These are phyloP conservation scores for Nyctanthes arbortristis DNA, from an alignment of 257 asterid species.

Conservation along the genomic window DNA sequence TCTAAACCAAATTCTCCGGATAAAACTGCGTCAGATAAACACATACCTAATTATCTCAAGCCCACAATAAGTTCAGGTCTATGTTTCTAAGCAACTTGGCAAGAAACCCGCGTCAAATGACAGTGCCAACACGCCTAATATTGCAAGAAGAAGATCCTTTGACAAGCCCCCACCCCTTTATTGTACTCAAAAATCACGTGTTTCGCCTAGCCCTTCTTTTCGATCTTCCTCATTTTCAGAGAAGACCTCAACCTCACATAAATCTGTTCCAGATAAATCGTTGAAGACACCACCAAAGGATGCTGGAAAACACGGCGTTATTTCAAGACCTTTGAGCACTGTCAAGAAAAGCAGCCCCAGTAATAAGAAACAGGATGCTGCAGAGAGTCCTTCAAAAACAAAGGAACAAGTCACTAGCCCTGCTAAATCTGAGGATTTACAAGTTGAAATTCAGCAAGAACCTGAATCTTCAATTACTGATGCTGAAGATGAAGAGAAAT, in stretches of 20 bases:
- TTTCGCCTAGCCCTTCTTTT: constrained; percentile 39
- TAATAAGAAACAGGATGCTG: constrained; percentile 29
- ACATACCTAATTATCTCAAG: constrained; percentile 53
- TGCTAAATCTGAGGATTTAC: constrained; percentile 14
- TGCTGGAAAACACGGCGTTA: constrained; percentile 31
- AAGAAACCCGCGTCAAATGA: constrained; percentile 30
- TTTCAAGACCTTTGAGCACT: constrained; percentile 30
- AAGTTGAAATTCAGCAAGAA: constrained; percentile 34
- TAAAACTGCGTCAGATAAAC: constrained; percentile 31
- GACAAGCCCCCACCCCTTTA: constrained; percentile 58
- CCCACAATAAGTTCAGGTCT: constrained; percentile 39
- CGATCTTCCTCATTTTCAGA: constrained; percentile 44
- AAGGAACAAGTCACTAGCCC: constrained; percentile 25
- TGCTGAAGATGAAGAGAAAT: constrained; percentile 35
- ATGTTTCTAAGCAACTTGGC: constrained; percentile 31
- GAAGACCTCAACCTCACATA: constrained; percentile 25
- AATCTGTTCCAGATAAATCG: constrained; percentile 30
- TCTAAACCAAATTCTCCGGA: constrained; percentile 26
- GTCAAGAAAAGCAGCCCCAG: constrained; percentile 25
- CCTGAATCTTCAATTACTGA: constrained; percentile 26
- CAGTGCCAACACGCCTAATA: constrained; percentile 21
- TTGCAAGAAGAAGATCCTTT: constrained; percentile 53
- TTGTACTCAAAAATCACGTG: constrained; percentile 27
- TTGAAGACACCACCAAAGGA: constrained; percentile 36
- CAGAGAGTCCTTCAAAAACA: constrained; percentile 15